Base-by-base conservation (phyloP, 352 stramenopile species). In the Globisporangium heterothallicum region DNA sequence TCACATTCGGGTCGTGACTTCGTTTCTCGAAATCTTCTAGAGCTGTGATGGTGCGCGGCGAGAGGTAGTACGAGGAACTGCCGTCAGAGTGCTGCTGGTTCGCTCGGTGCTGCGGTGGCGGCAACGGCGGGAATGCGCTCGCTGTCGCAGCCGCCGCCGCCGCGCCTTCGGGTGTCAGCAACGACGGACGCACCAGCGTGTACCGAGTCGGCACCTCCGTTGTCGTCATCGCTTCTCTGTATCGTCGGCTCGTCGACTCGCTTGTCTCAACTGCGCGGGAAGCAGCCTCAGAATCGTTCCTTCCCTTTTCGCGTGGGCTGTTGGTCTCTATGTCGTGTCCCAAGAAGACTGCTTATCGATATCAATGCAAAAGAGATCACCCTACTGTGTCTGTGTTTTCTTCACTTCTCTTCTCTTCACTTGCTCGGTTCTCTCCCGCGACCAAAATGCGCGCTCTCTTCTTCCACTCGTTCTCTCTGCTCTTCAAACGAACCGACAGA, bases 1-100 rank as follows among this genome's bases (percentile, higher is more conserved):
- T 60, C 42, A 88, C 66, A 62, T 64, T 68, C 27, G 54, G 53
- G n/a, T 66, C 56, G 16, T 45, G 43, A 14, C 22, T 38, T 4
- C 47, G 49, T 14, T 52, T 40, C 21, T 72, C 66, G 10, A 72
- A 55, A 1, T 59, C 48, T 10, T 68, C 61, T 3, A 74, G 54
- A 19, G 60, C 58, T 24, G 43, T 64, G 4, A 75, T 49, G 7
- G 61, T 67, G 42, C 64, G 58, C 47, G 62, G 53, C 25, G 62
- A 70, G 26, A 61, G 35, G 22, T 56, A 61, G 47, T 56, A 61
- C 35, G 54, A 58, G 27, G 30, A 49, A 27, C 27, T 34, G 12
- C 14, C 36, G 32, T 58, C 42, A 18, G 40, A 25, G 12, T 48
- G 24, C 27, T 56, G 51, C 12, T 58, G 51, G n/a, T 21, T 51